Evolutionary conservation across 2,329 filamentous ascomycete species (phyloP).

Genomic region (Celoporthe dispersa): DNA sequence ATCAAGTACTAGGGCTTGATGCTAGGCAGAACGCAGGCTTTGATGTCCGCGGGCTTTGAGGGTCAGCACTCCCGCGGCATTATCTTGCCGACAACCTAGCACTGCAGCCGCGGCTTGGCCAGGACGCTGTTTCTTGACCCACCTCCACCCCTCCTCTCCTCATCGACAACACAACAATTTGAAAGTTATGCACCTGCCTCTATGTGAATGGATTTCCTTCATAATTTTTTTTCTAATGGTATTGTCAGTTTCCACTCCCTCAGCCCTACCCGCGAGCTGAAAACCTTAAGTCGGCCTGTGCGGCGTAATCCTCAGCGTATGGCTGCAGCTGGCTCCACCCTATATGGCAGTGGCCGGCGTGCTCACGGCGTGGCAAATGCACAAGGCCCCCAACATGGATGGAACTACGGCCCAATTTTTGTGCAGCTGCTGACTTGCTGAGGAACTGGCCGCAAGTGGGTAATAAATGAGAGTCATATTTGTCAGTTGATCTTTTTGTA

Average conservation of each 20-base stretch:
- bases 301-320: neutral
- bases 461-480: neutral
- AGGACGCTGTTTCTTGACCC: neutral
- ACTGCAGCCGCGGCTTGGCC: no score
- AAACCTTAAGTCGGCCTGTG: neutral
- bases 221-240: neutral
- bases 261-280: neutral
- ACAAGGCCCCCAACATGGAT: neutral
- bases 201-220: neutral
- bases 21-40: neutral
- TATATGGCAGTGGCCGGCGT: neutral
- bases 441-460: neutral
- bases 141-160: neutral
- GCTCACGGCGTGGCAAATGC: slow-evolving; percentile 1
- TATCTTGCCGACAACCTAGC: neutral
- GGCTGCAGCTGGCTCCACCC: neutral
- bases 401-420: neutral
- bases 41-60: neutral
- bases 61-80: neutral
- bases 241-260: neutral
- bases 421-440: neutral
- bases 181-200: neutral
- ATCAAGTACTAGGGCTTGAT: neutral
- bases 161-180: neutral
- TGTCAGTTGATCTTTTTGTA: no score